Base-by-base conservation (phyloP, 140 eudicot species). In the Erigeron philadelphicus region DNA sequence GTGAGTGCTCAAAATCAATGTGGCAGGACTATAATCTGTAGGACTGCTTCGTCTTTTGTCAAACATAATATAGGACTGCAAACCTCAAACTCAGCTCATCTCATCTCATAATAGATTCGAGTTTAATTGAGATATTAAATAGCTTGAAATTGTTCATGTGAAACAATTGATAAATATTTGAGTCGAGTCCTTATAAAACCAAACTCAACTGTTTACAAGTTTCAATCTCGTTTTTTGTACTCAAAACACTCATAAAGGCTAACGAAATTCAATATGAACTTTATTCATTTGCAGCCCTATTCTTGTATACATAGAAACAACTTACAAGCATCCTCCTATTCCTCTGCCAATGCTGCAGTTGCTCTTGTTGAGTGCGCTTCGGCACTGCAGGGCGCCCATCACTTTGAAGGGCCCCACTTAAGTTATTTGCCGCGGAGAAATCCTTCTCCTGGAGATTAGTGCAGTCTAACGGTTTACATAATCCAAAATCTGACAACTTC, bases 311-410 rank as follows among this genome's bases (percentile, higher is more conserved):
- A 5, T 41, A 54, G 19, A 25, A 13, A 42, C 64, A 49, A 49
- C 79, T 86, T 78, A 93, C 98, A 81, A 93, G 98, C 98, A 93
- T 93, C 87, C 98, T 93, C 76, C 98, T 81, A 71, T 93, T 93
- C 79, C 87, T 80, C 78, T 93, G 96, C 96, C 98, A 93, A 83
- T 93, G 98, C 79, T 79, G 94, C 77, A 93, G 79, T 67, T 93
- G 98, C 81, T 93, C 96, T 69, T 93, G 95, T 72, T 93, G 98
- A 18, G 96, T 89, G 60, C 96, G 95, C 49, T 65, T 93, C 5
- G 95, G 93, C 16, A 87, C 70, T 18, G 74, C 90, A 48, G 98
- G 95, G 18, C 90, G 96, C 54, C 96, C 96, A 67, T 93, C 98
- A 75, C 87, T 89, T 80, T 86, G 98, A 73, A 93, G 96, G 45